Conservation (phyloP, 768 basidiomycete genomes). For the Rhodosporidiobolus odoratus region DNA sequence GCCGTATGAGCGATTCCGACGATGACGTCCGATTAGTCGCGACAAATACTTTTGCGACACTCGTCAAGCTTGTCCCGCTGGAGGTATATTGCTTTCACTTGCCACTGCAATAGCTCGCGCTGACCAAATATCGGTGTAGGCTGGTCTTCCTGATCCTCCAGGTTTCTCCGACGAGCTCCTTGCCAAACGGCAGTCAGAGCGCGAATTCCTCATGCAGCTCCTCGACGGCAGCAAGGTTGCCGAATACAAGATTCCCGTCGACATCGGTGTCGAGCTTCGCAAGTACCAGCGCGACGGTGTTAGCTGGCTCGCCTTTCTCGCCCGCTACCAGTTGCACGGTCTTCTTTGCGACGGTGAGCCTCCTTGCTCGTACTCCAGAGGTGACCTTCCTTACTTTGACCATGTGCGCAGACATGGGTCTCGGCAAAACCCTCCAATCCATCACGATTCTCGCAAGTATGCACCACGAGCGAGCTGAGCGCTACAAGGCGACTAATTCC, state of each 20-base stretch:
- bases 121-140: slow-evolving; percentile 51
- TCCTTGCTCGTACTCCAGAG: slow-evolving; percentile 3
- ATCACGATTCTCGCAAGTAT: slow-evolving; percentile 95
- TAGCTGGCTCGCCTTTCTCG: slow-evolving; percentile 96
- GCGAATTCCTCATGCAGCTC: slow-evolving; percentile 85
- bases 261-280: slow-evolving; percentile 86
- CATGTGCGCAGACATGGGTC: slow-evolving; percentile 76
- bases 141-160: slow-evolving; percentile 91
- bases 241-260: slow-evolving; percentile 75
- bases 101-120: neutral
- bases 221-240: slow-evolving; percentile 93
- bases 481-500: slow-evolving; percentile 60
- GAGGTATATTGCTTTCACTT: slow-evolving; percentile 57
- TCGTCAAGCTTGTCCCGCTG: slow-evolving; percentile 97
- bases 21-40: slow-evolving; percentile 86
- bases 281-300: slow-evolving; percentile 98
- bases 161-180: slow-evolving; percentile 84
- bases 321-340: slow-evolving; percentile 95
- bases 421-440: slow-evolving; percentile 95
- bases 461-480: slow-evolving; percentile 75
- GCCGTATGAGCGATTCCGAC: slow-evolving; percentile 92
- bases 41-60: slow-evolving; percentile 93
- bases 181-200: slow-evolving; percentile 75
- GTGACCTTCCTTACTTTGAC: neutral
- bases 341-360: slow-evolving; percentile 88